Evolutionary conservation across 2,329 filamentous ascomycete genomes (phyloP).

Genomic region (Didymella keratinophila): DNA sequence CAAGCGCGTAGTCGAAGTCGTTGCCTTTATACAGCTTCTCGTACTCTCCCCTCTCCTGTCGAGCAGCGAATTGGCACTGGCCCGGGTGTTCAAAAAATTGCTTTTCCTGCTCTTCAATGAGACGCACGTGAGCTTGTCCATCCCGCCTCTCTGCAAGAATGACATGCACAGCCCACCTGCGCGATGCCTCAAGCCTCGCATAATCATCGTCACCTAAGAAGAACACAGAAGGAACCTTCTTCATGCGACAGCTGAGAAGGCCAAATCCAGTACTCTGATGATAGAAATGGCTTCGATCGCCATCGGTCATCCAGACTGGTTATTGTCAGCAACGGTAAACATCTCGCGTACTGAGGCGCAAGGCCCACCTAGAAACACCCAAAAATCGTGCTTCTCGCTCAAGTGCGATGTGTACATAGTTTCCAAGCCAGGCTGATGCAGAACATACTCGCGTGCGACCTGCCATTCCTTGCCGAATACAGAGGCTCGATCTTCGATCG

Average conservation of each 20-base stretch:
- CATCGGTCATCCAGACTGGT: constrained; percentile 9
- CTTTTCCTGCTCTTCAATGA: neutral
- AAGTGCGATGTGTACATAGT: neutral
- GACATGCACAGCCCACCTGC: constrained; percentile 5
- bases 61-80: neutral
- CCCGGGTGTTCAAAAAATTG: neutral
- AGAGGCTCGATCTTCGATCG: neutral
- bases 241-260: neutral
- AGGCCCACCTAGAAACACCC: constrained; percentile 4
- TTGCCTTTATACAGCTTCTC: constrained; percentile 4
- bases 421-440: constrained; percentile 1
- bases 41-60: neutral
- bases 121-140: neutral
- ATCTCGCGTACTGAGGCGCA: neutral
- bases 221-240: neutral
- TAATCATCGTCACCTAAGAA: constrained; percentile 4
- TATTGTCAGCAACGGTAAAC: neutral
- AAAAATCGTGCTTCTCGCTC: neutral
- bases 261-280: constrained; percentile 9
- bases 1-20: neutral
- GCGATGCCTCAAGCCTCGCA: neutral
- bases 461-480: constrained; percentile 12
- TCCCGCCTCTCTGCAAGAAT: neutral
- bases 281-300: constrained; percentile 6
- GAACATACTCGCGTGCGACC: constrained; percentile 8